phyloP scores from a whole-genome alignment of 2,329 filamentous ascomycete species.

The Dactylella cylindrospora region DNA sequence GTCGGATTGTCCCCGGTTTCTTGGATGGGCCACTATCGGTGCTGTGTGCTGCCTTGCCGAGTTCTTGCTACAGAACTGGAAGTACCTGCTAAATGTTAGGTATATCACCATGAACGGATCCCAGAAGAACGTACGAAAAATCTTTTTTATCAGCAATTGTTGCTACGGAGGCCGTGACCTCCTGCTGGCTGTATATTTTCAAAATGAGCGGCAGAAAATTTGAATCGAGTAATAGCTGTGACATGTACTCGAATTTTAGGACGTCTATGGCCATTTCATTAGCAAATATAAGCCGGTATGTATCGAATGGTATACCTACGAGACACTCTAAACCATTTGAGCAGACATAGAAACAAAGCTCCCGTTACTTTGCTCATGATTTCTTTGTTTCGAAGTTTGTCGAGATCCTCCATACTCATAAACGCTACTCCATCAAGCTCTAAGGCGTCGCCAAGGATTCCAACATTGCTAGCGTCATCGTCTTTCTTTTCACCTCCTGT shows the following conservation, averaged over 20 bases:
- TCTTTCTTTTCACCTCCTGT: conserved; percentile 27
- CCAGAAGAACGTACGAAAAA: conserved; percentile 16
- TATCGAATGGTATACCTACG: conserved; percentile 62
- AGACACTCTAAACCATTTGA: conserved; percentile 96
- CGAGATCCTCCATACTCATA: conserved; percentile 68
- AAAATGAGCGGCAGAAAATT: conserved; percentile 91
- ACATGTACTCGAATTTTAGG: conserved; percentile 92
- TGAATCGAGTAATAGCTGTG: conserved; percentile 87
- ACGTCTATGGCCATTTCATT: conserved; percentile 63
- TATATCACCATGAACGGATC: not conserved
- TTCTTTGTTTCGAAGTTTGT: conserved; percentile 77
- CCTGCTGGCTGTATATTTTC: conserved; percentile 91
- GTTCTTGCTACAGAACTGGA: conserved; percentile 78
- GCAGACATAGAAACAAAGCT: conserved; percentile 78
- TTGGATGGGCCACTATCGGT: conserved; percentile 23
- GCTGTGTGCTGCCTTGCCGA: conserved; percentile 34
- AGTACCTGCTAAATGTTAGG: conserved; percentile 66
- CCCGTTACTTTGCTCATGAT: conserved; percentile 89
- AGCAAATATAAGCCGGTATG: conserved; percentile 25
- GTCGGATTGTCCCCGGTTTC: conserved; percentile 47
- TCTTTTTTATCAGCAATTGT: conserved; percentile 44
- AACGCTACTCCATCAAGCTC: conserved; percentile 30
- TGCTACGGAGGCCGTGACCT: conserved; percentile 64
- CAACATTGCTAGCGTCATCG: conserved; percentile 38
- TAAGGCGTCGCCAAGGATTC: conserved; percentile 30